Base-by-base conservation (phyloP, 192 early-diverging fungal species). In the Helicostylum pulchrum region DNA sequence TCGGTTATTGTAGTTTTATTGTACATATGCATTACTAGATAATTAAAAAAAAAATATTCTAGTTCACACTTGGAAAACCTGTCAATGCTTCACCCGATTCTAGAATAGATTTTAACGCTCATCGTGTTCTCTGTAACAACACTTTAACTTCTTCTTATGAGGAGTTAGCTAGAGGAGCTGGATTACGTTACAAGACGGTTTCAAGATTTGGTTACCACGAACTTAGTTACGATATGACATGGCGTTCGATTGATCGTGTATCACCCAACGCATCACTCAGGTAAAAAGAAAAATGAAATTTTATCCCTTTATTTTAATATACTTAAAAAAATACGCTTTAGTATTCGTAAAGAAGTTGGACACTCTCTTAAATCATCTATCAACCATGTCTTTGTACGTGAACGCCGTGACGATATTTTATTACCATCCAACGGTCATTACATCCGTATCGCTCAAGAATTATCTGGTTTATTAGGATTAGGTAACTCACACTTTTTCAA, bases 391-490 rank as follows among this genome's bases (percentile, higher is more conserved):
- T 83, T 85, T 67, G 59, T 80, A 1, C 67, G 76, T 44, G 96
- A 99, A 53, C 73, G 71, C 17, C 84, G 96, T 30, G 91, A 99
- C 64, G 92, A 94, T 55, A 68, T 79, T 10, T 76, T 91, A 46
- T 76, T 96, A 44, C 96, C 96, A 4, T 89, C 88, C 0, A 69
- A 61, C 12, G 96, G 96, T 3, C 78, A 83, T 64, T 80, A 77
- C 61, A 30, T 81, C 19, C 74, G 77, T 10, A 32, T 72, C 62
- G 52, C 66, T 67, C 70, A 81, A 57, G 96, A 96, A 69, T 60
- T 89, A 14, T 88, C 93, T 8, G 96, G 94, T 14, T 71, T 97
- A 36, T 90, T 91, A 20, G 93, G 58, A 10, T 3, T 76, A 7
- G 74, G 94, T n/a, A 92, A 95, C 62, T 83, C 87, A 42, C 64